These are phyloP conservation scores for Gleditsia sinensis DNA, from an alignment of 306 rosid genomes.

Conservation along the genomic window DNA sequence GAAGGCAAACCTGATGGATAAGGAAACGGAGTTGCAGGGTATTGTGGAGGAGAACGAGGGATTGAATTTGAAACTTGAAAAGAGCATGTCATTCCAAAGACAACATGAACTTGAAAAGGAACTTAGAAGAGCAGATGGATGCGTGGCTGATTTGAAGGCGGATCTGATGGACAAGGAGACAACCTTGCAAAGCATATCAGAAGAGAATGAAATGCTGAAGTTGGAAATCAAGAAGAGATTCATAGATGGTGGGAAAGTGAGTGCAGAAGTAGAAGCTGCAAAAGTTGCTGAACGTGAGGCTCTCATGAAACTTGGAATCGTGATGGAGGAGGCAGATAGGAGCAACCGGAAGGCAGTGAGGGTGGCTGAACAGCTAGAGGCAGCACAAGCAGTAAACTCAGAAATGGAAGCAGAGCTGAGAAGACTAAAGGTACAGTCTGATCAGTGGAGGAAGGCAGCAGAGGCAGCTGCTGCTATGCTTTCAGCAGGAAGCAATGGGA, in stretches of 20 bases:
- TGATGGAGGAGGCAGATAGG: slow-evolving; percentile 78
- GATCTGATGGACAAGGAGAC: slow-evolving; percentile 86
- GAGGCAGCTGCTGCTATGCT: slow-evolving; percentile 96
- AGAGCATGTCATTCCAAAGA: slow-evolving; percentile 45
- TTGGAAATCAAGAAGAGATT: slow-evolving; percentile 52
- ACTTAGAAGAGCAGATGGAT: slow-evolving; percentile 56
- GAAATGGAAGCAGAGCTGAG: slow-evolving; percentile 87
- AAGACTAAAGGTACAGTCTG: slow-evolving; percentile 85
- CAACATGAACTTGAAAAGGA: slow-evolving; percentile 57
- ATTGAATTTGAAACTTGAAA: slow-evolving; percentile 57
- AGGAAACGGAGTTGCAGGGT: slow-evolving; percentile 90
- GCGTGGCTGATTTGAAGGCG: slow-evolving; percentile 55
- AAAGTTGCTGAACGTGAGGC: slow-evolving; percentile 64
- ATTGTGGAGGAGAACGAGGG: slow-evolving; percentile 87
- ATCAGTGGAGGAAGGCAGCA: slow-evolving; percentile 98
- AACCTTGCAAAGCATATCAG: slow-evolving; percentile 71
- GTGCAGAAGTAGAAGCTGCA: slow-evolving; percentile 60
- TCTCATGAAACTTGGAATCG: slow-evolving; percentile 63
- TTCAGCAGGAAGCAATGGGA: slow-evolving; percentile 78
- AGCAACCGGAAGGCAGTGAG: slow-evolving; percentile 65
- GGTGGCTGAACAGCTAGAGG: slow-evolving; percentile 78
- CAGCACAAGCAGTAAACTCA: slow-evolving; percentile 64
- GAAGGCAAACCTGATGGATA: slow-evolving; percentile 87
- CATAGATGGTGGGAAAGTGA: slow-evolving; percentile 43
- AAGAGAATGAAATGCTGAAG: slow-evolving; percentile 76